Base-by-base conservation (phyloP, 202 grass and related monocot genomes). In the Zoysia matrella region DNA sequence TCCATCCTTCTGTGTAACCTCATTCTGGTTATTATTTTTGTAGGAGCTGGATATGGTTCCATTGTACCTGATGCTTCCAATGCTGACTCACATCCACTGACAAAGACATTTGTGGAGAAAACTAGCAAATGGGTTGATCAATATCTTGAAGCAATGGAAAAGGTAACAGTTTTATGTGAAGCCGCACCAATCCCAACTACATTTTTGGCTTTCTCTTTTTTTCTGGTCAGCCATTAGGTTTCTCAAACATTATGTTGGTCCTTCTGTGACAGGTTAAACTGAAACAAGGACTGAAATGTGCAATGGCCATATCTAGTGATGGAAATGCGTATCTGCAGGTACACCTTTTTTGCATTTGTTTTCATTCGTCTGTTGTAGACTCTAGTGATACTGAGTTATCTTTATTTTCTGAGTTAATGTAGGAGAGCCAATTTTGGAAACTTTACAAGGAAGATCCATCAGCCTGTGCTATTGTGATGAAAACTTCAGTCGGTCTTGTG, bases 91-190 rank as follows among this genome's bases (percentile, higher is more conserved):
- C 30, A 36, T 36, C 30, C 30, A 36, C 30, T 36, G 30, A 36
- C 30, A 36, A 36, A 36, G 30, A 36, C 30, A 36, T 36, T 36
- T 36, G 30, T 80, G 51, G 90, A 93, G 74, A 93, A 95, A 88
- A 82, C 83, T 82, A 85, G 81, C 60, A 90, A 85, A 84, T 86
- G 71, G 71, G 84, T 95, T 45, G 95, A 95, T 11, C 92, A 95
- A 75, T 95, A 95, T 95, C 44, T 98, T 62, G 92, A 98, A 79
- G 86, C 90, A 56, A 98, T 98, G 95, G 95, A 98, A 86, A 98
- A 98, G 87, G 92, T 94, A 79, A 47, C 47, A 5, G 81, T 53
- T 73, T 46, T 36, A 48, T 48, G 50, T 39, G 45, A 81, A 89
- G 47, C 43, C 44, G 39, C 40, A 77, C 6, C 42, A 65, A 53